phyloP scores from a whole-genome alignment of 2,329 filamentous ascomycete species.

The Didymella pomorum region DNA sequence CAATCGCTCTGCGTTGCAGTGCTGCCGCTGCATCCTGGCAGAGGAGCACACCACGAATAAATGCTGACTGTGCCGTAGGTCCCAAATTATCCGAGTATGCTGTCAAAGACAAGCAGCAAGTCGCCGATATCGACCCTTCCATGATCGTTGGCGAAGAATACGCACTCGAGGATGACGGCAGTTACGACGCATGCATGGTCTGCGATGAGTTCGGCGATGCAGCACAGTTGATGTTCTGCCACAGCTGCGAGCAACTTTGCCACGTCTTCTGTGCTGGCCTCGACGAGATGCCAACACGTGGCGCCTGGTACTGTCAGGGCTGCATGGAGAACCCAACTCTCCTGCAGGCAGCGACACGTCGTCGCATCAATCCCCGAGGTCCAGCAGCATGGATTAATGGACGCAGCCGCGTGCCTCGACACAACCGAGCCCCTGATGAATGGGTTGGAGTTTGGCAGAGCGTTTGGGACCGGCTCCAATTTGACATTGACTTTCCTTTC shows the following conservation, averaged over 20 bases:
- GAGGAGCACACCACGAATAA: background rate
- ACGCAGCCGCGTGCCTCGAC: constrained; percentile 41
- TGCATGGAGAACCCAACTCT: constrained; percentile 62
- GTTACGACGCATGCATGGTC: constrained; percentile 76
- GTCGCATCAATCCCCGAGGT: constrained; percentile 35
- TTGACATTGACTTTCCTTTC: constrained; percentile 87
- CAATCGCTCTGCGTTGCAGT: constrained; percentile 26
- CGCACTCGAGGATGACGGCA: constrained; percentile 55
- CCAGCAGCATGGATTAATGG: constrained; percentile 46
- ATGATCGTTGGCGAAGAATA: constrained; percentile 78
- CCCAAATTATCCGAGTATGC: constrained; percentile 65
- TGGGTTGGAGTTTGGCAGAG: constrained; percentile 88
- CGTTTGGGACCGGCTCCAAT: constrained; percentile 78
- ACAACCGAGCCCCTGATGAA: constrained; percentile 44
- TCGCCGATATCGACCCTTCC: constrained; percentile 85
- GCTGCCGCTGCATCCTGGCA: constrained; percentile 15
- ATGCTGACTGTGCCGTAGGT: constrained; percentile 52
- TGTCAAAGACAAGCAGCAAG: constrained; percentile 86
- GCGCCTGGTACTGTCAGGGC: constrained; percentile 90
- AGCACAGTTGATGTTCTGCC: constrained; percentile 86
- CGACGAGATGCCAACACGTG: constrained; percentile 72
- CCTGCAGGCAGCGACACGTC: constrained; percentile 48
- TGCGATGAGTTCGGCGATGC: constrained; percentile 84
- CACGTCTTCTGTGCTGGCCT: constrained; percentile 92
- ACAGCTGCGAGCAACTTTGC: constrained; percentile 87